These are phyloP conservation scores for Angophora floribunda DNA, from an alignment of 345 rosid species.

Conservation along the genomic window DNA sequence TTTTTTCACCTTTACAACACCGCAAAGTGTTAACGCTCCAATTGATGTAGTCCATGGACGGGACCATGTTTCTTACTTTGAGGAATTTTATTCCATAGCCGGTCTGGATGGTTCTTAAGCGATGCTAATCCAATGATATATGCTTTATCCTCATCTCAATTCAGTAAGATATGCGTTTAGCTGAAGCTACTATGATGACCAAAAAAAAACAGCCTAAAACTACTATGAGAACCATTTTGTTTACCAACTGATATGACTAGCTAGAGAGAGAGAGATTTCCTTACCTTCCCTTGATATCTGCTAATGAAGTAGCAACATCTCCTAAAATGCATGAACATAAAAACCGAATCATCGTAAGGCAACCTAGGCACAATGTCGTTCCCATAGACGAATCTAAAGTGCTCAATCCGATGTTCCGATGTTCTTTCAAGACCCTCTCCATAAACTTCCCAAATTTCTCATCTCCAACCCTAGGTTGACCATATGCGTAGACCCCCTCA, in stretches of 20 bases:
- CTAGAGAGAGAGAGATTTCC: not conserved
- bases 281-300: not conserved
- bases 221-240: not conserved
- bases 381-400: conserved; percentile 46
- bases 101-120: not conserved
- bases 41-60: not conserved
- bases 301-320: conserved; percentile 45
- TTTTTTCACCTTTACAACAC: not conserved
- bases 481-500: conserved; percentile 58
- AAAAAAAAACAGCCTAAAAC: too few relatives aligned
- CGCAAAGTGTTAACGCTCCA: not conserved
- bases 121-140: not conserved
- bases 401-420: conserved; percentile 31
- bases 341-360: conserved; percentile 33
- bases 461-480: conserved; percentile 75
- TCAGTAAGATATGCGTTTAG: not conserved
- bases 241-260: not conserved
- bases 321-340: conserved; percentile 56
- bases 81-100: not conserved
- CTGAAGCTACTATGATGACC: not conserved
- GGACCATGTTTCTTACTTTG: not conserved
- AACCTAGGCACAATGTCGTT: conserved; percentile 54
- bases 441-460: conserved; percentile 27
- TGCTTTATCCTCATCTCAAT: not conserved
- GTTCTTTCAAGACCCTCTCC: conserved; percentile 15